Evolutionary conservation across 2,329 filamentous ascomycete genomes (phyloP), one percentile per base, ranked within the genome.

Genomic region (Trichoderma oligosporum): DNA sequence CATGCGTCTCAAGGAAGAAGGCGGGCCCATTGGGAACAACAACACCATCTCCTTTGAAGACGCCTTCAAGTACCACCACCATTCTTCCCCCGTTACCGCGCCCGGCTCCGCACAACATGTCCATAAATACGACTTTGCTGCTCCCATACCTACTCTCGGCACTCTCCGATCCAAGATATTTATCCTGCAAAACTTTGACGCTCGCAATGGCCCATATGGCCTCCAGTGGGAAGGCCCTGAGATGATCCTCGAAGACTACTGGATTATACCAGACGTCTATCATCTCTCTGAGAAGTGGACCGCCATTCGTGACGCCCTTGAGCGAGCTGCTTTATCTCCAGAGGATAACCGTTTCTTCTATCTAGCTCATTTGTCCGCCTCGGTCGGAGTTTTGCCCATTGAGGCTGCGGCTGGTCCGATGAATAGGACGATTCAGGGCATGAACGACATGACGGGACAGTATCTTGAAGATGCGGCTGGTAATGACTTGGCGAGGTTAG

Each of bases 1-100:
- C 48, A 71, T 81, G 74, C 77, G 78, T 1, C 69, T 81, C 56
- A 80, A 80, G 66, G 72, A 79, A 48, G 78, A 81, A 60, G 74
- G 71, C 9, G 46, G 58, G 3, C 72, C 74, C 7, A 60, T 78
- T 29, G 68, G 71, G 60, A 11, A 59, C 51, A 60, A 65, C 52
- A 71, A 73, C 64, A 68, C 68, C 24, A 58, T 69, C 11, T 66
- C 73, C n/a, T 81, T 80, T 52, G 72, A 78, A 59, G 70, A 74
- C 20, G 74, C 75, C 51, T 76, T 80, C 62, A 70, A 75, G 62
- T 62, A 67, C 54, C 76, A 78, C 64, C 69, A 70, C 33, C 64
- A 70, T 12, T 62, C 66, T 12, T 64, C 72, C 51, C 60, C 67
- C n/a, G 57, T 63, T 42, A 78, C 76, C 11, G 63, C 66, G 7